phyloP scores from a whole-genome alignment of 495 filamentous ascomycete species.

The Peziza echinospora region DNA sequence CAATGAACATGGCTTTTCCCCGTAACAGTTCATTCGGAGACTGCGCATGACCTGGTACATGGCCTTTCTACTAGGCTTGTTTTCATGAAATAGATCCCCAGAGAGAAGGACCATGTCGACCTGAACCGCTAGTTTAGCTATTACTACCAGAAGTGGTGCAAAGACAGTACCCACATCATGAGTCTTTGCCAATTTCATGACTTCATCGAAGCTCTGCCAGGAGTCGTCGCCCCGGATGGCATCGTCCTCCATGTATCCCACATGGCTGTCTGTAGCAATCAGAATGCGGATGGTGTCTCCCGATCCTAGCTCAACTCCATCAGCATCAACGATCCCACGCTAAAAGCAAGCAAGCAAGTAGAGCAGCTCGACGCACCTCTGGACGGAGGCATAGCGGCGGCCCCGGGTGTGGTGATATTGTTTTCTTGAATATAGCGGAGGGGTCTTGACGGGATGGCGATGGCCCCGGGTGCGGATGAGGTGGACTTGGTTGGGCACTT shows the following conservation, averaged over 20 bases:
- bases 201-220: conserved; percentile 88
- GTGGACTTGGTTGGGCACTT: too few species aligned
- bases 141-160: background rate
- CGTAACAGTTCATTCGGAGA: conserved; percentile 77
- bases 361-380: too few species aligned
- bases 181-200: conserved; percentile 74
- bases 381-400: too few species aligned
- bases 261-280: conserved; percentile 88
- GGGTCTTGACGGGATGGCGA: too few species aligned
- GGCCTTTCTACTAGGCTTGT: conserved; percentile 85
- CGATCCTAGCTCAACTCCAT: too few species aligned
- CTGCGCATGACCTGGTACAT: conserved; percentile 96
- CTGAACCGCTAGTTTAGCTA: conserved; percentile 9
- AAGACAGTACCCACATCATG: conserved; percentile 36
- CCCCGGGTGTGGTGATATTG: too few species aligned
- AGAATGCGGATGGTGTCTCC: conserved; percentile 91
- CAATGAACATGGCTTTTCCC: conserved; percentile 84
- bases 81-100: conserved; percentile 95
- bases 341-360: too few species aligned
- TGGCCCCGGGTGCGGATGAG: too few species aligned
- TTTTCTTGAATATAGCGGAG: too few species aligned
- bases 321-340: too few species aligned
- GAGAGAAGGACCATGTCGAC: conserved; percentile 88
- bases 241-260: conserved; percentile 76
- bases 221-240: conserved; percentile 85